Base-by-base conservation (phyloP, 1,139 yeast species). In the Zygotorulaspora mrakii region DNA sequence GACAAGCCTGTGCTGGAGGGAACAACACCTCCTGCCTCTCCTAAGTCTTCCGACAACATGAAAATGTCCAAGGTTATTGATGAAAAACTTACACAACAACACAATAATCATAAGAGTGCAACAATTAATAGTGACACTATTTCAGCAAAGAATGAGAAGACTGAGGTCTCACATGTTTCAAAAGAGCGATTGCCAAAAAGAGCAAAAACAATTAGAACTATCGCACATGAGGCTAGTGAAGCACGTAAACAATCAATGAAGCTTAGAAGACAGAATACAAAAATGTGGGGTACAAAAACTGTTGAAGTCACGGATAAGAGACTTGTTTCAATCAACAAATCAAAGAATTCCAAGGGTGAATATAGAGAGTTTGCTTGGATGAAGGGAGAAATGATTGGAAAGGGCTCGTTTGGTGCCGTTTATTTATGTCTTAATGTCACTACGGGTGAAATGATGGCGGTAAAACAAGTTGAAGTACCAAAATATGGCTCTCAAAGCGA, bases 401-500 rank as follows among this genome's bases (percentile, higher is more conserved):
- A 89, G 45, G 99, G 99, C 0, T 89, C 96, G 0, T 94, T 89
- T 70, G 99, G 98, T n/a, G 82, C 86, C 31, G 98, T 94, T 1
- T 91, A 76, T 57, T 71, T 94, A 45, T 97, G 96, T 1, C 72
- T 94, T 56, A 94, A 94, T 62, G 94, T 88, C 11, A 91, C 97
- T 1, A 88, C 96, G 0, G 97, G 98, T 41, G 99, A 94, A 56
- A 89, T 94, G 96, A 81, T 94, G 67, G 99, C 99, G 0, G 98
- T 94, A 1, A 94, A 94, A 59, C 98, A 94, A 61, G 96, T 91
- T 4, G 79, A 76, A 37, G 83, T 83, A 4, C 82, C 87, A 1
- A 54, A 58, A 33, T 69, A 65, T 34, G 66, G 70, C 17, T 61
- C 69, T 10, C 77, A 70, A 40, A 67, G 67, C 37, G 75, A 73